phyloP scores from a whole-genome alignment of 345 rosid genomes.

The Citrus unshiu region DNA sequence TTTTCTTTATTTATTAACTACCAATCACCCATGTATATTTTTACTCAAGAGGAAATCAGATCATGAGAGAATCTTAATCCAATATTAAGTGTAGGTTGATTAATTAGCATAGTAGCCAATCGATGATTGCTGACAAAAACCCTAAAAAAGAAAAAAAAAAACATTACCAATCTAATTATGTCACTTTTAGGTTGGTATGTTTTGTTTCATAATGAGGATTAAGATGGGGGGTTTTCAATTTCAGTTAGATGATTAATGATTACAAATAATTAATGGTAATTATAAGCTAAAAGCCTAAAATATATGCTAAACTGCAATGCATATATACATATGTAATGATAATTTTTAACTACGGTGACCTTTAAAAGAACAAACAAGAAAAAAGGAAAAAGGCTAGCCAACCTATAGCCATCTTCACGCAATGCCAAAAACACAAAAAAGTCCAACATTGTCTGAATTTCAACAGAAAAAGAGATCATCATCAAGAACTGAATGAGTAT shows the following conservation, averaged over 20 bases:
- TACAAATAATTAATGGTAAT: background rate
- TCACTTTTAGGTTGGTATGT: background rate
- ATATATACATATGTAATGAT: background rate
- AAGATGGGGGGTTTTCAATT: background rate
- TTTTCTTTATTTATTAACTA: no score
- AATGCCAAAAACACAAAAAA: background rate
- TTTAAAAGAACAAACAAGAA: background rate
- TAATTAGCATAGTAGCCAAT: background rate
- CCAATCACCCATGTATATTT: rapidly evolving
- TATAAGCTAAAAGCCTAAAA: background rate
- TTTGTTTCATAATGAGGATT: background rate
- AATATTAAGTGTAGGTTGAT: background rate
- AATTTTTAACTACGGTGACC: background rate
- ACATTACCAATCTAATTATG: background rate
- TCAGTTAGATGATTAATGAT: background rate
- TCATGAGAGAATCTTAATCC: no score
- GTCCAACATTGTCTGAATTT: constrained; percentile 4
- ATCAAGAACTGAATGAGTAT: background rate
- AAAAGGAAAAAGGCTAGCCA: background rate
- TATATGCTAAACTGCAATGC: background rate
- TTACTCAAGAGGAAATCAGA: no score
- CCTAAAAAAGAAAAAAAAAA: background rate
- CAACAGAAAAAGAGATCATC: background rate
- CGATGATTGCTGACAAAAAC: background rate
- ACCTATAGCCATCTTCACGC: background rate